A percentile compares a stretch with the other conserved stretches of the same genome.
These are phyloP conservation scores for Boletus huronensis DNA, from an alignment of 768 basidiomycete genomes.

Conservation along the genomic window DNA sequence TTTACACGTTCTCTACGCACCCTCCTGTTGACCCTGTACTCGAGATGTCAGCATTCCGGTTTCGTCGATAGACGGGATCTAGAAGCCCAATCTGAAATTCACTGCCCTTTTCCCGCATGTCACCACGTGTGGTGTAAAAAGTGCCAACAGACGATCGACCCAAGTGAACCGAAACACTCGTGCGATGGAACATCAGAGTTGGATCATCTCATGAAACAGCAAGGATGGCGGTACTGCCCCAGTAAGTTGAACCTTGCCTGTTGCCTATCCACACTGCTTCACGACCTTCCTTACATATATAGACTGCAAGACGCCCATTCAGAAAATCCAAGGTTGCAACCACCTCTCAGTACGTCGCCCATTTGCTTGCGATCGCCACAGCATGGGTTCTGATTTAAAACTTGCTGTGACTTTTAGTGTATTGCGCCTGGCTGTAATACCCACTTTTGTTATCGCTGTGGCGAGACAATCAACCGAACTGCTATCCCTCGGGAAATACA, in stretches of 20 bases:
- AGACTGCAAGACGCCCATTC: slow-evolving; percentile 49
- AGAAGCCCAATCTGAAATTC: slow-evolving; percentile 36
- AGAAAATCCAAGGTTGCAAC: slow-evolving; percentile 52
- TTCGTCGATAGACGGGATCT: slow-evolving; percentile 51
- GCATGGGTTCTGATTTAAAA: background rate
- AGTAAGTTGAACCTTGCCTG: slow-evolving; percentile 32
- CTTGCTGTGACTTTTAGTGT: slow-evolving; percentile 35
- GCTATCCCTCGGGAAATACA: slow-evolving; percentile 33
- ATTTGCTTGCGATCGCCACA: background rate
- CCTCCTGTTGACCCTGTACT: background rate
- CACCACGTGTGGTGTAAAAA: slow-evolving; percentile 56
- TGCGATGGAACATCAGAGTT: slow-evolving; percentile 59
- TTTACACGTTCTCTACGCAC: background rate
- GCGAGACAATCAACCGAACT: slow-evolving; percentile 41
- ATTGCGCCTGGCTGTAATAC: slow-evolving; percentile 55
- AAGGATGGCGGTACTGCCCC: slow-evolving; percentile 64
- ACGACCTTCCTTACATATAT: background rate
- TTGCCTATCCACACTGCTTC: background rate
- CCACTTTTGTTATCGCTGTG: slow-evolving; percentile 54
- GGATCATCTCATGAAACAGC: slow-evolving; percentile 44
- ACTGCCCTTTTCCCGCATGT: slow-evolving; percentile 50
- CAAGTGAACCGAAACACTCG: slow-evolving; percentile 43
- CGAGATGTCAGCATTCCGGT: slow-evolving; percentile 49
- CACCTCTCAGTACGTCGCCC: slow-evolving; percentile 50
- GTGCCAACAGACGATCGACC: slow-evolving; percentile 43